phyloP scores from a whole-genome alignment of 2,329 filamentous ascomycete genomes.

The Scedosporium dehoogii region DNA sequence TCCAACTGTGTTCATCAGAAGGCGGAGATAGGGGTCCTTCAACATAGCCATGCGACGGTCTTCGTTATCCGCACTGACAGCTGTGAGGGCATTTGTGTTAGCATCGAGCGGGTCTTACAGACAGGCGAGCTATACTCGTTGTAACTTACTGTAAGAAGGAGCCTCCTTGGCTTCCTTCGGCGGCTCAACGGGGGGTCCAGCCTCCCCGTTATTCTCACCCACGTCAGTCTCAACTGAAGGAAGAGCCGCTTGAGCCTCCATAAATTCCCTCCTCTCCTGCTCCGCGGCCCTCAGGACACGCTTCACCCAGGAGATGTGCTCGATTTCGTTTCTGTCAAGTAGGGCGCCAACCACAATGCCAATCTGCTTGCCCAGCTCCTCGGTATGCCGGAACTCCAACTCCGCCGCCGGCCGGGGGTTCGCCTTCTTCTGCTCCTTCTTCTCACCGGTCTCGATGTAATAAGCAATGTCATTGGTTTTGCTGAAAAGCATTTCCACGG shows the following conservation, averaged over 20 bases:
- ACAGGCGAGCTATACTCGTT: neutral
- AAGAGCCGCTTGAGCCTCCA: constrained; percentile 56
- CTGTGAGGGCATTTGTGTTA: constrained; percentile 28
- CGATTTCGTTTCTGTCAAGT: constrained; percentile 66
- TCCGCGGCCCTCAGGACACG: constrained; percentile 57
- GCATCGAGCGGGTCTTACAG: constrained; percentile 4
- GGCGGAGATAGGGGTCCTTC: constrained; percentile 77
- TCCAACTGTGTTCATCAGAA: constrained; percentile 70
- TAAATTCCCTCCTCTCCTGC: constrained; percentile 68
- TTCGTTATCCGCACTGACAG: constrained; percentile 54
- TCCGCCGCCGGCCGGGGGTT: constrained; percentile 65
- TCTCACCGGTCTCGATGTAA: constrained; percentile 84
- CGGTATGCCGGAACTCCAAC: constrained; percentile 67
- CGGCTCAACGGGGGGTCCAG: neutral
- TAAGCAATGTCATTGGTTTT: constrained; percentile 76
- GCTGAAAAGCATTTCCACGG: constrained; percentile 90
- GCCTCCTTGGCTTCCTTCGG: constrained; percentile 15
- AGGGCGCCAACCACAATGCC: constrained; percentile 71
- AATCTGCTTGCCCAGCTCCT: constrained; percentile 62
- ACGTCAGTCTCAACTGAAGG: constrained; percentile 18
- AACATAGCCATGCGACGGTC: constrained; percentile 66
- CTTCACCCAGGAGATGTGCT: constrained; percentile 76
- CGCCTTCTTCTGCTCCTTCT: constrained; percentile 66
- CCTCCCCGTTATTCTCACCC: neutral
- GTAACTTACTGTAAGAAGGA: constrained; percentile 22